Evolutionary conservation across 73 alveolate species (phyloP).

Genomic region (Paramecium caudatum): DNA sequence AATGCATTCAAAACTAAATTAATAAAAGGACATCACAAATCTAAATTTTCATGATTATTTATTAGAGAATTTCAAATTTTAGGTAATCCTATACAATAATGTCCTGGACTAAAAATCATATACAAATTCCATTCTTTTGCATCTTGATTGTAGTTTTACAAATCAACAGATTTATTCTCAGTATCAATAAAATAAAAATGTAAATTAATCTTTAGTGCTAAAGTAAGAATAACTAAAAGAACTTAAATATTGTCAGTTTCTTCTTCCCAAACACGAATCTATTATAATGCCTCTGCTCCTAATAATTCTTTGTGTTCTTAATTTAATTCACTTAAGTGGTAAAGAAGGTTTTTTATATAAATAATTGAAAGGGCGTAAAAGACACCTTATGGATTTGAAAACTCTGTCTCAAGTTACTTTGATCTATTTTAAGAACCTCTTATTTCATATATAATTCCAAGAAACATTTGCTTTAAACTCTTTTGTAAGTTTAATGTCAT

Average conservation of each 20-base stretch:
- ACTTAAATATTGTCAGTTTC: constrained; percentile 18
- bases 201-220: background rate
- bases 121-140: background rate
- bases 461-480: background rate
- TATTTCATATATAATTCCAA: background rate
- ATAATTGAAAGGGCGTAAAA: constrained; percentile 2
- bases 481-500: background rate
- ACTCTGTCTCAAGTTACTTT: background rate
- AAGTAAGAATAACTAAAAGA: background rate
- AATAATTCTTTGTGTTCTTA: background rate
- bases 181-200: background rate
- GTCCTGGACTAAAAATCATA: constrained; percentile 16
- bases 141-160: background rate
- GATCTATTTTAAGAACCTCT: background rate
- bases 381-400: background rate
- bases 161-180: background rate
- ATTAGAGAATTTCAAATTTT: background rate
- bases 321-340: background rate
- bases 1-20: constrained; percentile 68
- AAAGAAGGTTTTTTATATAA: background rate
- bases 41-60: constrained; percentile 19
- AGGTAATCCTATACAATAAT: constrained; percentile 32
- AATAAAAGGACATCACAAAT: constrained; percentile 64
- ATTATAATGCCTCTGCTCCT: background rate
- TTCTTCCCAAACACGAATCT: background rate